These are phyloP conservation scores for Protostelium mycophagum DNA, from an alignment of 78 protist species.

Conservation along the genomic window DNA sequence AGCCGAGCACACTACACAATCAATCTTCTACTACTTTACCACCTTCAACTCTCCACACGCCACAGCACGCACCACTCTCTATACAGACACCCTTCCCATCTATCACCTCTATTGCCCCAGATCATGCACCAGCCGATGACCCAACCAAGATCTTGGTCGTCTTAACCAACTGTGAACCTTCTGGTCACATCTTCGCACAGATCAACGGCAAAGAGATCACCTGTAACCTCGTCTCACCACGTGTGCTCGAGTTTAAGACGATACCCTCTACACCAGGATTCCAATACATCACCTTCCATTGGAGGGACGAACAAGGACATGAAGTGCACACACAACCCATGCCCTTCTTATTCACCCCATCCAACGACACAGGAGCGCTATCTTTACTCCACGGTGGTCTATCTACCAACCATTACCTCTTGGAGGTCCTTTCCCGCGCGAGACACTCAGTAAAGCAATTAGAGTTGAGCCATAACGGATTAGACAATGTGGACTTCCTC, in stretches of 20 bases:
- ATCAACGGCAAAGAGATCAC: neutral
- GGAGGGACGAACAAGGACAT: neutral
- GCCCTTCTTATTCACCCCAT: neutral
- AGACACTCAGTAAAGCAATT: neutral
- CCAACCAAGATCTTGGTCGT: neutral
- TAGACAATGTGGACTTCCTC: neutral
- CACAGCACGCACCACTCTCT: too few species aligned
- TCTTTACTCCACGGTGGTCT: neutral
- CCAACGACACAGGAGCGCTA: neutral
- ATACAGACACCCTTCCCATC: too few species aligned
- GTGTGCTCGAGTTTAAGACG: neutral
- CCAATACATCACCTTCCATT: neutral
- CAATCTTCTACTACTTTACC: too few species aligned
- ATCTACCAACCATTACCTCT: neutral
- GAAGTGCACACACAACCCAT: neutral
- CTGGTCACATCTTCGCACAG: neutral
- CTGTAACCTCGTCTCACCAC: neutral
- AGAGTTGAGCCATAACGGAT: neutral
- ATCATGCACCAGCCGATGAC: neutral
- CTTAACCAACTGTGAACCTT: neutral
- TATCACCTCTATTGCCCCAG: neutral
- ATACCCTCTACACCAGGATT: neutral
- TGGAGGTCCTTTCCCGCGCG: neutral
- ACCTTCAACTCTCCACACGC: too few species aligned
- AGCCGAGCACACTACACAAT: neutral